Percentiles rank a stretch among this genome's conserved stretches.
Evolutionary conservation across 2,329 filamentous ascomycete genomes (phyloP).

Genomic region (Pyrenophora seminiperda): DNA sequence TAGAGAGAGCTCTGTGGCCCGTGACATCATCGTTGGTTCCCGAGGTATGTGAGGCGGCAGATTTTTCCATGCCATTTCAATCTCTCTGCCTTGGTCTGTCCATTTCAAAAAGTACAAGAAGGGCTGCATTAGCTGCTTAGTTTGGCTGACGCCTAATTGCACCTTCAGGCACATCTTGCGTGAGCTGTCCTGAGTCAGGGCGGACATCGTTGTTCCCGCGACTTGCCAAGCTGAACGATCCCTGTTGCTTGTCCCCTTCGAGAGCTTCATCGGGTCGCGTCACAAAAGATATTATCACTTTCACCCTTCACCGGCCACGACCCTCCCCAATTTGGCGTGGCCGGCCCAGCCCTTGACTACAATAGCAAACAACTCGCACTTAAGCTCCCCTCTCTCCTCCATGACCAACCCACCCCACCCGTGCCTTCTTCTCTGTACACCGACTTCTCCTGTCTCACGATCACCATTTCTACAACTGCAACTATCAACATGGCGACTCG

Average conservation of each 20-base stretch:
- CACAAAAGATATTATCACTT: conserved; percentile 33
- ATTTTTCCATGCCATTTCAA: conserved; percentile 12
- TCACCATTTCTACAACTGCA: conserved; percentile 27
- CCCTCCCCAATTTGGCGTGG: conserved; percentile 35
- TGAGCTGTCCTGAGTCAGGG: conserved; percentile 18
- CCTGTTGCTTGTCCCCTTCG: conserved; percentile 22
- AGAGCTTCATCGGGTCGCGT: conserved; percentile 35
- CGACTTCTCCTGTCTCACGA: conserved; percentile 41
- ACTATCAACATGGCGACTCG: conserved; percentile 39
- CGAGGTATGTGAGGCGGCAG: conserved; percentile 31
- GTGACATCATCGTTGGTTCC: conserved; percentile 37
- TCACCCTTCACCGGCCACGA: conserved; percentile 30
- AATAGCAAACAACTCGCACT: conserved; percentile 11
- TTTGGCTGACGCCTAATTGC: conserved; percentile 11
- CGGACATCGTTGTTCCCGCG: conserved; percentile 26
- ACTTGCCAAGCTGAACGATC: conserved; percentile 22
- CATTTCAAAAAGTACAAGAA: conserved; percentile 4
- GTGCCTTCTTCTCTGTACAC: conserved; percentile 33
- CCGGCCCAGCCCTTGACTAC: conserved; percentile 20
- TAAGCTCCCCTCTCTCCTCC: conserved; percentile 20
- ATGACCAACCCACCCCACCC: conserved; percentile 36
- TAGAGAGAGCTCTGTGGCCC: conserved; percentile 24
- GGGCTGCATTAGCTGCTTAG: conserved; percentile 2
- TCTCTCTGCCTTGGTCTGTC: conserved; percentile 1
- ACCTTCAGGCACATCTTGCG: conserved; percentile 7